Percentiles rank a stretch among this genome's conserved stretches.
These are phyloP conservation scores for Cynanchum wilfordii DNA, from an alignment of 257 asterid genomes.

Conservation along the genomic window DNA sequence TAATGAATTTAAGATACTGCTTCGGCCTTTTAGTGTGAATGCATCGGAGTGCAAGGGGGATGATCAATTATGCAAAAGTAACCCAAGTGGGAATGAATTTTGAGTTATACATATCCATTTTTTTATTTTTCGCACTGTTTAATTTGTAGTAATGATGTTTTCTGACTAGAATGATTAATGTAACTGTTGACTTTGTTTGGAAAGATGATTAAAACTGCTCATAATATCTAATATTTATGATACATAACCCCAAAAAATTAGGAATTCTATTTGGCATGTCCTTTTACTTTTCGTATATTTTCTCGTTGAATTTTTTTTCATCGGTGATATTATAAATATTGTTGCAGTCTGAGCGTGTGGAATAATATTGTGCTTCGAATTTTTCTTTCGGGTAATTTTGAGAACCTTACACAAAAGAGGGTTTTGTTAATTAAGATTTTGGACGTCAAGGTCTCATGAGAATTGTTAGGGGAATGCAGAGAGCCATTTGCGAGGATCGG, in stretches of 20 bases:
- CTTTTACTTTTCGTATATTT: neutral
- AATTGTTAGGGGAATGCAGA: conserved; percentile 99
- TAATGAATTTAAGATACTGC: neutral
- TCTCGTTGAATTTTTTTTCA: conserved; percentile 2
- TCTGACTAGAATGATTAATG: neutral
- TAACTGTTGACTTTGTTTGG: neutral
- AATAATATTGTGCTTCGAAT: conserved; percentile 31
- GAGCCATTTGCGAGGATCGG: conserved; percentile 56
- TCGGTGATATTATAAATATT: conserved; percentile 30
- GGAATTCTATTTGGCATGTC: neutral
- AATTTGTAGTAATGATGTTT: too few relatives aligned
- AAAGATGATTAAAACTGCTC: neutral
- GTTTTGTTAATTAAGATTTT: conserved; percentile 50
- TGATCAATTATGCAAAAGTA: neutral
- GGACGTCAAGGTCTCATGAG: conserved; percentile 94
- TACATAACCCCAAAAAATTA: neutral
- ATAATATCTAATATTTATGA: too few relatives aligned
- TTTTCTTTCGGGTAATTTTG: conserved; percentile 49
- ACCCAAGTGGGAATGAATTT: neutral
- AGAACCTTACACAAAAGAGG: conserved; percentile 55
- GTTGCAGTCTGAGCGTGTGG: conserved; percentile 52
- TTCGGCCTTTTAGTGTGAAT: neutral
- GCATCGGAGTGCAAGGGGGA: neutral
- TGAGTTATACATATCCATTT: neutral
- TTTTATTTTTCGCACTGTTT: neutral